A percentile compares a stretch with the other conserved stretches of the same genome.
phyloP scores from a whole-genome alignment of 2,329 filamentous ascomycete genomes.

The Acrocalymma vagum region DNA sequence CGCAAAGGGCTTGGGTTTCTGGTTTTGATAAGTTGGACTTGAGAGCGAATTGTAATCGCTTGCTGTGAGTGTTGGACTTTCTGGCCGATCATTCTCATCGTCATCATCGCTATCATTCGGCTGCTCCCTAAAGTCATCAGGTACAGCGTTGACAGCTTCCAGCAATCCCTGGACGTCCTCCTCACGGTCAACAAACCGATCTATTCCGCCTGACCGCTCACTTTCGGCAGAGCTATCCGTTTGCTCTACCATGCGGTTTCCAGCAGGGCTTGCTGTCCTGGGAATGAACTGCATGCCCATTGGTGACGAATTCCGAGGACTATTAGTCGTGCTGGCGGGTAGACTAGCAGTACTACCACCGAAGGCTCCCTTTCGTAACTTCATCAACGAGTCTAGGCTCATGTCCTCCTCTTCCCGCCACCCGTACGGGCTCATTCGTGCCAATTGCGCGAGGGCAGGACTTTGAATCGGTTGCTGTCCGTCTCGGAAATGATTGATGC shows the following conservation, averaged over 20 bases:
- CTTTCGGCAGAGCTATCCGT: constrained; percentile 32
- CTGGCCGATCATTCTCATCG: constrained; percentile 26
- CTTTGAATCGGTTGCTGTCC: constrained; percentile 65
- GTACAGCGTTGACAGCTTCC: constrained; percentile 39
- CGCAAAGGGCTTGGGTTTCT: constrained; percentile 6
- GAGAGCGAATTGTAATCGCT: constrained; percentile 40
- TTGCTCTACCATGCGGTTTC: constrained; percentile 37
- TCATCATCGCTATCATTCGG: constrained; percentile 20
- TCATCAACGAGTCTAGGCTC: constrained; percentile 75
- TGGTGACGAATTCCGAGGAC: constrained; percentile 46
- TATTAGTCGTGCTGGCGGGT: constrained; percentile 59
- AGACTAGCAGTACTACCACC: constrained; percentile 79
- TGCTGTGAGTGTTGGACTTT: constrained; percentile 41
- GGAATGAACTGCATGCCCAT: constrained; percentile 48
- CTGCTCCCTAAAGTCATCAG: constrained; percentile 23
- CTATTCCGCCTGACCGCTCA: constrained; percentile 30
- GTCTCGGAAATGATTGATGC: constrained; percentile 65
- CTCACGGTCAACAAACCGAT: constrained; percentile 27
- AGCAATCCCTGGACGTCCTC: constrained; percentile 31
- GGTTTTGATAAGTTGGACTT: constrained; percentile 26
- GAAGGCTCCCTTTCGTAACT: constrained; percentile 78
- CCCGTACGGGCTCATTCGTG: constrained; percentile 64
- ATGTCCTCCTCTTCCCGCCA: constrained; percentile 70
- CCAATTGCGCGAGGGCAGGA: constrained; percentile 80
- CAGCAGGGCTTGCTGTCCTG: constrained; percentile 35